Base-by-base conservation (phyloP, 148 eudicot genomes). In the Persicaria maculosa region DNA sequence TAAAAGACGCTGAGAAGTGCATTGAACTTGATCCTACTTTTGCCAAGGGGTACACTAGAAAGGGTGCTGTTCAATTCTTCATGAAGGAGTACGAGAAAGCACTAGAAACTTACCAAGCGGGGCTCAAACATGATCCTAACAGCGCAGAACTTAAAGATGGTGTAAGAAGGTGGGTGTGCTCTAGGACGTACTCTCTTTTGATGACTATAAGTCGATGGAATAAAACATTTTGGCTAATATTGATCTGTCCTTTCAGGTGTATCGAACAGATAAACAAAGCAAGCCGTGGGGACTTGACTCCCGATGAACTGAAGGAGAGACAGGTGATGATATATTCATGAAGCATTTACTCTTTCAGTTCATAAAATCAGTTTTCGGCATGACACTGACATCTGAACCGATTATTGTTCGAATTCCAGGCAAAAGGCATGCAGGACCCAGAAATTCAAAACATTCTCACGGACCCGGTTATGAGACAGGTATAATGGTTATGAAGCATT, bases 401-500 rank as follows among this genome's bases (percentile, higher is more conserved):
- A 25, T 4, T 22, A 22, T 65, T 67, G 9, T 67, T 25, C 25
- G 20, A 19, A 6, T 14, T 20, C 7, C 84, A 93, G 97, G 97
- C 97, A 0, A 95, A 90, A 88, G 99, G 74, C 40, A 96, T 96
- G 99, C 99, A 96, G 61, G 99, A 96, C 73, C 99, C 99, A 1
- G 97, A 96, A 81, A 83, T 96, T 72, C 99, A 96, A 76, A 90
- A 85, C 82, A 96, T 96, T 48, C 86, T 96, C 52, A 85, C 88
- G 5, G 99, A 96, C 80, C 99, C 97, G 20, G 97, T 92, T 11
- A 96, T 96, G 99, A 86, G 95, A 89, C 97, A 96, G 97, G 99
- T 92, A 80, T 9, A 40, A 12, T 7, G 64, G 6, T 53, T 15
- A 7, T 15, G n/a, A 7, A 7, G 1, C 1, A 43, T 52, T 6